Conservation (phyloP, 1,284 basidiomycete species). For the Filobasidium uniguttulatum region DNA sequence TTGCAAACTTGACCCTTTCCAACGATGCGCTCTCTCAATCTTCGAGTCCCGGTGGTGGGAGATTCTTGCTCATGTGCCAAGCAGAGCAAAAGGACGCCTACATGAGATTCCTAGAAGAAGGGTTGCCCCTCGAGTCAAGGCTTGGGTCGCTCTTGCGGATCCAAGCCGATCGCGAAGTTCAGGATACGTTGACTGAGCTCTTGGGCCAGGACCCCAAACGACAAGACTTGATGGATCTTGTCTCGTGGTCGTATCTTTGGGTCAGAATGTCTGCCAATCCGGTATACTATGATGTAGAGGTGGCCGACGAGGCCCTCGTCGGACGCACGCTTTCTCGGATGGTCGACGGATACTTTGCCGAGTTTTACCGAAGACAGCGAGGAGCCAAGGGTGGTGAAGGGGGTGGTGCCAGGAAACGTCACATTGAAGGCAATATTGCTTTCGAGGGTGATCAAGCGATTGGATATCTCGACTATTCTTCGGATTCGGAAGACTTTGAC, state of each 20-base stretch:
- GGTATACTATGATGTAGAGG: constrained; percentile 59
- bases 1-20: constrained; percentile 53
- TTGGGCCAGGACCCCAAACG: constrained; percentile 21
- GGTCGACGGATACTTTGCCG: constrained; percentile 43
- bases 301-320: constrained; percentile 41
- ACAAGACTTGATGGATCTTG: constrained; percentile 58
- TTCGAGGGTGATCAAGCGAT: too few relatives aligned
- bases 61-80: constrained; percentile 77
- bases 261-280: constrained; percentile 66
- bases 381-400: background rate
- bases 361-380: constrained; percentile 3
- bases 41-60: constrained; percentile 39
- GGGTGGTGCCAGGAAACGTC: too few relatives aligned
- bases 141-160: constrained; percentile 31
- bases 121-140: constrained; percentile 74
- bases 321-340: constrained; percentile 47
- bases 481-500: too few relatives aligned
- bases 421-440: background rate
- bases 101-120: constrained; percentile 66
- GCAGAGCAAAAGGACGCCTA: constrained; percentile 65
- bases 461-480: too few relatives aligned
- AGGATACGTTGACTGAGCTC: constrained; percentile 16
- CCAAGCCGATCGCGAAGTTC: background rate
- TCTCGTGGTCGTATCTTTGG: constrained; percentile 71
- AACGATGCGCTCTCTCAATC: constrained; percentile 18